Percentiles rank a stretch among this genome's conserved stretches.
phyloP scores from a whole-genome alignment of 805 yeast species.

The Geotrichum ghanense region DNA sequence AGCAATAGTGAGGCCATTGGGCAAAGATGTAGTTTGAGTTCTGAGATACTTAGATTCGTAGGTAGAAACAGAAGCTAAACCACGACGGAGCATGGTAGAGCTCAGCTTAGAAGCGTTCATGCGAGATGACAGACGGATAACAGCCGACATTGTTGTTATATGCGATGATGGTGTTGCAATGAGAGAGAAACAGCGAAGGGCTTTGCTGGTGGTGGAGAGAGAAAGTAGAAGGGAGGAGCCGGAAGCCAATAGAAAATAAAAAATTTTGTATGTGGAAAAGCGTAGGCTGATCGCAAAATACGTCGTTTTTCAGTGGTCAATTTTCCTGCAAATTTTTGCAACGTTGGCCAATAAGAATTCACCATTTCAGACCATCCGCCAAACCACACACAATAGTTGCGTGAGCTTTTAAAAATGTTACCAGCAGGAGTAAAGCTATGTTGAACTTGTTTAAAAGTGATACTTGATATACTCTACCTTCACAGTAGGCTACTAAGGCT shows the following conservation, averaged over 20 bases:
- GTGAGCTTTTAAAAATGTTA: too few relatives aligned
- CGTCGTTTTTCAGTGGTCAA: not conserved
- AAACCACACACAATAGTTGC: too few relatives aligned
- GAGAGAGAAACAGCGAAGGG: not conserved
- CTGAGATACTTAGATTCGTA: slow-evolving; percentile 22
- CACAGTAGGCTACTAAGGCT: too few relatives aligned
- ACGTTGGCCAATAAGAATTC: not conserved
- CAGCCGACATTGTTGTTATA: slow-evolving; percentile 1
- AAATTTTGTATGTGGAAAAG: not conserved
- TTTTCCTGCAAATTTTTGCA: not conserved
- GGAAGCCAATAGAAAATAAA: not conserved
- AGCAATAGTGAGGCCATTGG: slow-evolving; percentile 91
- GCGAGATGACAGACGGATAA: slow-evolving; percentile 1
- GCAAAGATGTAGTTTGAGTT: slow-evolving; percentile 58
- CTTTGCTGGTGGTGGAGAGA: not conserved
- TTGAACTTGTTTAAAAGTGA: too few relatives aligned
- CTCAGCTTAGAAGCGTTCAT: not conserved
- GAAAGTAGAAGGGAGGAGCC: not conserved
- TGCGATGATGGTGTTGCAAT: not conserved
- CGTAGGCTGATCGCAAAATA: not conserved
- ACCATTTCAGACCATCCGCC: too few relatives aligned
- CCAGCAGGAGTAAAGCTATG: too few relatives aligned
- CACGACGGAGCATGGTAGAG: slow-evolving; percentile 3
- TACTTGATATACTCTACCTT: too few relatives aligned
- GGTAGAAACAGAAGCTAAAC: not conserved